These are phyloP conservation scores for Phytophthora pluvialis DNA, from an alignment of 352 stramenopile species.

Conservation along the genomic window DNA sequence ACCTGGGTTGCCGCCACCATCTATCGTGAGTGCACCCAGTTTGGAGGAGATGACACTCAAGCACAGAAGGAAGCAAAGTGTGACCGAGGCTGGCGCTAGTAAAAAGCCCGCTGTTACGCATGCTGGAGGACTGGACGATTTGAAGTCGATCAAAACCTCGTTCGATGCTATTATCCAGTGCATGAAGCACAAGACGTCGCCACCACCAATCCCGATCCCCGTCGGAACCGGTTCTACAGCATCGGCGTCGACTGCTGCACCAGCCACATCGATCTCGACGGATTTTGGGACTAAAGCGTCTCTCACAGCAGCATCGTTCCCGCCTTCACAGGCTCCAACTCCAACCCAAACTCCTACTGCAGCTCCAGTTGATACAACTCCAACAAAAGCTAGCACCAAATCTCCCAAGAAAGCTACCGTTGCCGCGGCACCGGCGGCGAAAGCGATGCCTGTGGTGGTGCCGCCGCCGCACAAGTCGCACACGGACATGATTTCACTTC, in stretches of 20 bases:
- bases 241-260: conserved; percentile 10
- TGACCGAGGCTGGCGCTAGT: conserved; percentile 9
- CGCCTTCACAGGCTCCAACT: conserved; percentile 13
- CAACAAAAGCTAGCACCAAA: conserved; percentile 31
- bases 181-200: conserved; percentile 83
- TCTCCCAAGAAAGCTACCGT: conserved; percentile 29
- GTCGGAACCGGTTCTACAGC: conserved; percentile 15
- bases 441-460: conserved; percentile 43
- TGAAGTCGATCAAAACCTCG: conserved; percentile 81
- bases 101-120: conserved; percentile 21
- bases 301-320: conserved; percentile 38
- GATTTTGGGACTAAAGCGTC: conserved; percentile 40
- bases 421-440: conserved; percentile 15
- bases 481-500: conserved; percentile 69
- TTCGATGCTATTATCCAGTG: conserved; percentile 88
- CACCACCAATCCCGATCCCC: conserved; percentile 75
- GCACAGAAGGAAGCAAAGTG: conserved; percentile 49
- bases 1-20: conserved; percentile 68
- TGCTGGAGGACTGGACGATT: conserved; percentile 54
- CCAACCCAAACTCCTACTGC: neutral
- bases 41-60: conserved; percentile 62
- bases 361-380: conserved; percentile 13
- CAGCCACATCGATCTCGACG: conserved; percentile 17
- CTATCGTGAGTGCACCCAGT: conserved; percentile 55
- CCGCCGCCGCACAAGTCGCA: conserved; percentile 82